Percentiles rank a stretch among this genome's conserved stretches.
Evolutionary conservation across 495 filamentous ascomycete genomes (phyloP).

Genomic region (Cudoniella acicularis): DNA sequence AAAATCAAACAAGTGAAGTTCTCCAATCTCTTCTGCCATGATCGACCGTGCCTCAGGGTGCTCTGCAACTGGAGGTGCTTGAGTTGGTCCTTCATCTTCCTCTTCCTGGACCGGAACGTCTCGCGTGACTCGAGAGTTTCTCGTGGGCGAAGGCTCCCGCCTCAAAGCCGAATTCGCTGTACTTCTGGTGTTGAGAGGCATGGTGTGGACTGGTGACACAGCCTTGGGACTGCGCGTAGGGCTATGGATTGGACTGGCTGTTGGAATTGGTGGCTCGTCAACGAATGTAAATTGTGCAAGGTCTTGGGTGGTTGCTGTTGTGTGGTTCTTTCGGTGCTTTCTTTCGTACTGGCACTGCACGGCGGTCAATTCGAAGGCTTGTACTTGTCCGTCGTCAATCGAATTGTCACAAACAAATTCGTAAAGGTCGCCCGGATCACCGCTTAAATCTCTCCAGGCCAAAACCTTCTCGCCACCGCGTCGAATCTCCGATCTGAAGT

Average conservation of each 20-base stretch:
- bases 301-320: constrained; percentile 78
- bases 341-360: constrained; percentile 96
- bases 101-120: constrained; percentile 29
- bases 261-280: constrained; percentile 74
- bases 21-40: constrained; percentile 70
- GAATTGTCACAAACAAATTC: constrained; percentile 90
- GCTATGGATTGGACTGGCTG: constrained; percentile 65
- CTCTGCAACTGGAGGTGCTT: constrained; percentile 54
- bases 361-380: constrained; percentile 78
- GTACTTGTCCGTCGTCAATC: constrained; percentile 64
- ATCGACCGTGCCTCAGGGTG: constrained; percentile 70
- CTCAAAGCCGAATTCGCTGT: constrained; percentile 28
- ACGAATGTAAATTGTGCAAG: constrained; percentile 77
- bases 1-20: constrained; percentile 93
- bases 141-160: constrained; percentile 21
- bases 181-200: constrained; percentile 11
- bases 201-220: constrained; percentile 16
- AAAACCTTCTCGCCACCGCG: constrained; percentile 77
- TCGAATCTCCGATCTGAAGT: constrained; percentile 78
- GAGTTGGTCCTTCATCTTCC: constrained; percentile 36
- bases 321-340: constrained; percentile 75
- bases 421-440: constrained; percentile 88
- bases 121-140: constrained; percentile 6
- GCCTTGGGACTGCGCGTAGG: constrained; percentile 28
- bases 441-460: constrained; percentile 92